Base-by-base conservation (phyloP, 805 yeast genomes). In the Nakazawaea laoshanensis region DNA sequence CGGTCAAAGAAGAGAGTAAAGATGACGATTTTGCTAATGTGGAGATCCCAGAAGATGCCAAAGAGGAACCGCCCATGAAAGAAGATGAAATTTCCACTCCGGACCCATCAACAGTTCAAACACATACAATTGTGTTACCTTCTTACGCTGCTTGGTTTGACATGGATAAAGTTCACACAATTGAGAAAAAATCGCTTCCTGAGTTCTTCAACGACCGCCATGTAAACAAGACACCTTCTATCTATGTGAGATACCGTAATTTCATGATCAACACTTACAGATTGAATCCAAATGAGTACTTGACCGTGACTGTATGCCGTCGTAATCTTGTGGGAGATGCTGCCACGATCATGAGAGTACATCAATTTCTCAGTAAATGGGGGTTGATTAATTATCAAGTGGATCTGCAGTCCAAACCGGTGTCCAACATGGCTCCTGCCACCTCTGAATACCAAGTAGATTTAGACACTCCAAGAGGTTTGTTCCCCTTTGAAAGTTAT, bases 351-450 rank as follows among this genome's bases (percentile, higher is more conserved):
- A 71, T 87, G 66, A 73, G 95, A 42, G 75, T 88, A 7, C 95
- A 85, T 49, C 68, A 77, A 33, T 87, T 88, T 50, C 60, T 88
- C 37, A 84, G 76, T 45, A 82, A 81, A 52, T 88, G 96, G 96
- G 96, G 96, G 0, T 63, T 88, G 32, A 84, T 88, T 33, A 88
- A 88, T 55, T 88, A 88, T 53, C 96, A 88, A 55, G 94, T 88
- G 2, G 83, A 80, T 50, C 84, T 88, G 2, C 82, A 74, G 41
- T 64, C 77, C 34, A 70, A 77, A 41, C 92, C 94, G 3, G 67
- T 68, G 17, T 64, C 74, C 32, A 65, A 78, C 12, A 83, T 77
- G 36, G 81, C 85, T 28, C 88, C 87, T 15, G 74, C 67, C 45
- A 74, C 86, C 3, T 87, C 86, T 7, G 84, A 79, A 43, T 86